These are phyloP conservation scores for Omphalea diandra DNA, from an alignment of 441 rosid genomes.

Conservation along the genomic window DNA sequence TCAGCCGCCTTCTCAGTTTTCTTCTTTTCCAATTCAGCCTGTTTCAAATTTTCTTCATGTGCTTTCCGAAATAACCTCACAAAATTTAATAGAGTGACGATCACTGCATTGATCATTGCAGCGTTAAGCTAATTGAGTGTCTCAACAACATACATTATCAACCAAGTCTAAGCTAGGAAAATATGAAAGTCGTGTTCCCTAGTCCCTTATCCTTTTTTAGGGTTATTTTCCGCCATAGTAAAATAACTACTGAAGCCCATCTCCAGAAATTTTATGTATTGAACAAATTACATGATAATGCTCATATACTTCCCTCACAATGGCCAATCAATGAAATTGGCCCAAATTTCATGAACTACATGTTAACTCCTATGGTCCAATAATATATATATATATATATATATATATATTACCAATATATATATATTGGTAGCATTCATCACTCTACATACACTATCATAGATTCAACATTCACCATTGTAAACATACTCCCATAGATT, in stretches of 20 bases:
- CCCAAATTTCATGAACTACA: neutral
- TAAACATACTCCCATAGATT: too few species aligned
- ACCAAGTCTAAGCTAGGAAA: neutral
- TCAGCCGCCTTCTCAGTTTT: conserved; percentile 89
- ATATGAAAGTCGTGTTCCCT: neutral
- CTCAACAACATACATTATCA: neutral
- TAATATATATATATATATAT: too few species aligned
- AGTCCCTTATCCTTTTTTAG: neutral
- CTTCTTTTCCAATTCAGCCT: conserved; percentile 89
- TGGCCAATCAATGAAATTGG: neutral
- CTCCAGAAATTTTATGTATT: too few species aligned
- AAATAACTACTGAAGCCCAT: neutral
- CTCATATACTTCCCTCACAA: neutral
- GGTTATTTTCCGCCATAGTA: too few species aligned
- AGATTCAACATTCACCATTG: too few species aligned
- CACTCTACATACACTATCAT: neutral
- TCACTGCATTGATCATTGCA: conserved; percentile 58
- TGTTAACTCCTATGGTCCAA: neutral
- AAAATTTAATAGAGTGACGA: conserved; percentile 80
- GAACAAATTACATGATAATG: neutral
- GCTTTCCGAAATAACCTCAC: conserved; percentile 86
- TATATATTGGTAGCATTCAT: neutral
- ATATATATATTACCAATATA: too few species aligned
- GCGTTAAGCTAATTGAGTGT: conserved; percentile 10
- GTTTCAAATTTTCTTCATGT: conserved; percentile 89